A percentile compares a stretch with the other conserved stretches of the same genome.
These are phyloP conservation scores for Fusarium lateritium DNA, from an alignment of 2,329 filamentous ascomycete genomes.

Conservation along the genomic window DNA sequence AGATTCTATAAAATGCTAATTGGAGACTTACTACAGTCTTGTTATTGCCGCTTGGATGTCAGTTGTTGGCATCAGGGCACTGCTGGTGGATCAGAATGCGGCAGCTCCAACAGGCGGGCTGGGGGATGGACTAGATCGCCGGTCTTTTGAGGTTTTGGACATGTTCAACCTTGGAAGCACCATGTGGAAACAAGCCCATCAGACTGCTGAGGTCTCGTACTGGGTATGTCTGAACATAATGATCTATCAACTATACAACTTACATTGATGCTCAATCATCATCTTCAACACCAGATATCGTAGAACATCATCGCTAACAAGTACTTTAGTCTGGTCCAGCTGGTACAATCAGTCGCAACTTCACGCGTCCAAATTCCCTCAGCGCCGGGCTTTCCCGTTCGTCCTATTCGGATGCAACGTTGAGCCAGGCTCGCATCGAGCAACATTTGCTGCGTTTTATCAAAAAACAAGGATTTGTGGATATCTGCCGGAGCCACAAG, in stretches of 20 bases:
- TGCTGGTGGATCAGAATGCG: not conserved
- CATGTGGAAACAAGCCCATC: not conserved
- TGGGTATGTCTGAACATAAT: not conserved
- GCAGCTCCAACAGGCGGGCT: not conserved
- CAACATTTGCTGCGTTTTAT: not conserved
- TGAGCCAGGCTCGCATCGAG: not conserved
- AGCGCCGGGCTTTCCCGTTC: not conserved
- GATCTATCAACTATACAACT: not conserved
- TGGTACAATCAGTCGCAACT: not conserved
- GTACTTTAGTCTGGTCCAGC: not conserved
- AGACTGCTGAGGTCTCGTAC: not conserved
- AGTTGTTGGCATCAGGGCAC: not conserved
- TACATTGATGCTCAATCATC: not conserved
- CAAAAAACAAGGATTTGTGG: not conserved
- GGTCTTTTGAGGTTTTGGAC: slow-evolving; percentile 3
- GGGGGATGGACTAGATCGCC: not conserved
- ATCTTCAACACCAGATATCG: not conserved
- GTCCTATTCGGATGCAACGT: not conserved
- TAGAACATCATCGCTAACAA: not conserved
- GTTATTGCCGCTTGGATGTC: not conserved
- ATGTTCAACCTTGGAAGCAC: not conserved
- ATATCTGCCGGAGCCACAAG: not conserved
- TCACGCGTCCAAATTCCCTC: not conserved
- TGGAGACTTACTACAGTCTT: not conserved
- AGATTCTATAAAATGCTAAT: not conserved